Base-by-base conservation (phyloP, 1,284 basidiomycete species). In the Leccinum pseudoinsigne region DNA sequence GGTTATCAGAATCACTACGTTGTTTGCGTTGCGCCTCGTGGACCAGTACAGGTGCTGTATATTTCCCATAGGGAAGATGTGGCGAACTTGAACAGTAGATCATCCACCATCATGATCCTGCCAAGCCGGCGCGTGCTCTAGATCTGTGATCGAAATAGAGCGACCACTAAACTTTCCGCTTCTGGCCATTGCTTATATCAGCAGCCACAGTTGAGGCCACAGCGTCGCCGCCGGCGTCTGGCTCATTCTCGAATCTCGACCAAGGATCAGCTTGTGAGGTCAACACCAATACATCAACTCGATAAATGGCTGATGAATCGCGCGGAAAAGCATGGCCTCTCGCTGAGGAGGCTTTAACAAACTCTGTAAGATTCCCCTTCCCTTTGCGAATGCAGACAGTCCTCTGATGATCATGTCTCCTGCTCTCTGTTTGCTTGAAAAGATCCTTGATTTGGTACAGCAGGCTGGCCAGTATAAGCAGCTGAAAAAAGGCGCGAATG, bases 401-500 rank as follows among this genome's bases (percentile, higher is more conserved):
- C 60, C 23, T 36, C 23, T 69, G 45, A 61, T 53, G 14, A 14
- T 62, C 8, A 4, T 53, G 9, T 26, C 34, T 34, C 7, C 28
- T 56, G 2, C 10, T 45, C 40, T 55, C 23, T 61, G 5, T 51
- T 28, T 60, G 26, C 51, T 42, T 31, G 31, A 23, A 62, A 72
- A 95, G 94, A 94, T 96, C 73, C 83, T 97, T 63, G 94, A 96
- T 71, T 82, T 96, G 63, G 88, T 94, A 42, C 92, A 95, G 79
- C 92, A 95, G 79, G 93, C 93, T 56, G 84, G 87, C 42, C 91
- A 95, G 77, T 97, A 96, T 83, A 96, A 97, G 81, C 95, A 98
- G 80, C 82, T 99, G 60, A 99, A 98, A 84, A 99, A 99, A 84
- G 97, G 97, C 68, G 95, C 95, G 51, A 97, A 97, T 77, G 95